Evolutionary conservation across 192 early-diverging fungal species (phyloP), one percentile per base, ranked within the genome.

Genomic region (Mortierella hygrophila): DNA sequence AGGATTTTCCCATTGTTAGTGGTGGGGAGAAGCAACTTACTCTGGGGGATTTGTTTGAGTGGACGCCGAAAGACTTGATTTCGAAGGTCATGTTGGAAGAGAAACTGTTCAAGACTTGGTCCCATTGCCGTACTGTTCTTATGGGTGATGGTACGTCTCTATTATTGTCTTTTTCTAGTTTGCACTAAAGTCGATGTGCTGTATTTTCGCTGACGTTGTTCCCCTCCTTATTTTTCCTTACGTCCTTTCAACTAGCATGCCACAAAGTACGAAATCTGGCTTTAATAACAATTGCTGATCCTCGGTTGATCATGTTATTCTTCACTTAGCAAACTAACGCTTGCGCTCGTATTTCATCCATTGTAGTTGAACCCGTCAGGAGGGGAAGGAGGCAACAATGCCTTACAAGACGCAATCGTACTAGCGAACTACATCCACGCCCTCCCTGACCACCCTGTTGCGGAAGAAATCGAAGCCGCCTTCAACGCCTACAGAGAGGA

Each of bases 101-200:
- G 18, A 77, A 77, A 44, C 13, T 77, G 7, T 77, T 77, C 32
- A n/a, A 77, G 44, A 77, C 63, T 16, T 77, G 75, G 75, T 68
- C 29, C 29, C 37, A 18, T 6, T 26, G 38, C 2, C 6, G 75
- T 1, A 69, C 75, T 0, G 75, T 77, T 68, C 75, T 77, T 0
- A 0, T 69, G 35, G 75, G 75, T 11, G 75, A 77, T 46, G 75
- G 75, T 77, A 77, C 47, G 52, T 55, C 35, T 35, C 35, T 35
- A 35, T 35, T 35, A 35, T 35, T 35, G 35, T 35, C 35, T 35
- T 35, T 35, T 35, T 35, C 1, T 1, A 1, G 35, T 35, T 35
- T 1, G 35, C 0, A 35, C 35, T 35, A 35, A 35, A 35, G 35
- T 35, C 35, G 1, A 35, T 35, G 35, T 35, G 35, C 35, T 35